These are phyloP conservation scores for Coemansia sp. DNA, from an alignment of 192 early-diverging fungal genomes.

Conservation along the genomic window DNA sequence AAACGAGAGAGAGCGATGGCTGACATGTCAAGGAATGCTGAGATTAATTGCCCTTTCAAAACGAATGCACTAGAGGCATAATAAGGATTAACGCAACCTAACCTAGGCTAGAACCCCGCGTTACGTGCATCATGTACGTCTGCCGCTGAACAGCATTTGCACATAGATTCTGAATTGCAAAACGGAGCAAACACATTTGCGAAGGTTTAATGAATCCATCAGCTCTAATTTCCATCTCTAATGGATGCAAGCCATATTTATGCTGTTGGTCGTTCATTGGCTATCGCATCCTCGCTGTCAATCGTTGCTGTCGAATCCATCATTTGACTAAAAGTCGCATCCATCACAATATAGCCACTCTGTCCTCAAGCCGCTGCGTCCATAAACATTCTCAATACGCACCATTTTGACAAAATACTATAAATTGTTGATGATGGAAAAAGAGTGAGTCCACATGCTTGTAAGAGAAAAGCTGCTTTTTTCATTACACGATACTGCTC, in stretches of 20 bases:
- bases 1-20: too few relatives aligned
- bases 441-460: constrained; percentile 19
- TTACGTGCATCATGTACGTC: too few relatives aligned
- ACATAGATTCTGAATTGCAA: neutral
- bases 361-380: neutral
- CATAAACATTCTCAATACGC: constrained; percentile 1
- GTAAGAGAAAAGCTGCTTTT: neutral
- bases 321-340: neutral
- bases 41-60: too few relatives aligned
- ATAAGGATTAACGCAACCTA: too few relatives aligned
- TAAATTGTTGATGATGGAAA: constrained; percentile 26
- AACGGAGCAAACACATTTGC: neutral
- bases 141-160: neutral
- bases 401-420: constrained; percentile 37
- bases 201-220: neutral
- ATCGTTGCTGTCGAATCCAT: constrained; percentile 3
- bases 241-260: neutral
- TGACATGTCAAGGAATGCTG: too few relatives aligned
- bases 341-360: neutral
- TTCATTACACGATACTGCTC: too few relatives aligned
- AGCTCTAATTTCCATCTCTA: neutral
- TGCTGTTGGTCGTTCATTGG: neutral
- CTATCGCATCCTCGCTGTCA: neutral
- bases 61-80: too few relatives aligned
- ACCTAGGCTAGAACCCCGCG: too few relatives aligned